These are phyloP conservation scores for Triticum turgidum DNA, from an alignment of 176 grass and related monocot genomes.

Conservation along the genomic window DNA sequence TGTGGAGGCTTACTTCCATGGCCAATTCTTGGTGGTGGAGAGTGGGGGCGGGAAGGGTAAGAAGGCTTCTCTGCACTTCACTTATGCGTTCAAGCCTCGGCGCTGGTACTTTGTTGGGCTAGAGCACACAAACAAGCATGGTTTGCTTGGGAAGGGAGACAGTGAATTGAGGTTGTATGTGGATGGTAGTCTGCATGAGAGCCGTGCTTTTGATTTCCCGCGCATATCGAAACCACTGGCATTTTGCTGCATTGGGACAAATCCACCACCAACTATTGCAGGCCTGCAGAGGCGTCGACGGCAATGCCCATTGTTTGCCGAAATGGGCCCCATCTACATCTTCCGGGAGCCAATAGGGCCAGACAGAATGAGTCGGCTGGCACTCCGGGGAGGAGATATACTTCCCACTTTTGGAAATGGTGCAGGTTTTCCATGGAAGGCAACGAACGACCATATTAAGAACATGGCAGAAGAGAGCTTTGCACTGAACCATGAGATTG, in stretches of 20 bases:
- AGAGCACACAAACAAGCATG: constrained; percentile 85
- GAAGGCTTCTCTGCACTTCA: constrained; percentile 96
- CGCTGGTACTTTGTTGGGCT: constrained; percentile 94
- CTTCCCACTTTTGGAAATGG: constrained; percentile 91
- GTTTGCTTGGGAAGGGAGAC: constrained; percentile 88
- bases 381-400: constrained; percentile 70
- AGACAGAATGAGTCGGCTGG: constrained; percentile 73
- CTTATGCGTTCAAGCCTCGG: constrained; percentile 84
- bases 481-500: constrained; percentile 68
- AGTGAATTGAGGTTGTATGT: constrained; percentile 93
- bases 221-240: constrained; percentile 89
- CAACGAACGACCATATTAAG: constrained; percentile 62
- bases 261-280: constrained; percentile 95
- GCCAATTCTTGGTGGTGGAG: constrained; percentile 95
- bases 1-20: constrained; percentile 96
- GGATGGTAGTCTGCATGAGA: constrained; percentile 81
- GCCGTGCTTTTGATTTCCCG: constrained; percentile 84
- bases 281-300: constrained; percentile 79
- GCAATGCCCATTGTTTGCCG: constrained; percentile 92
- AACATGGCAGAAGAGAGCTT: constrained; percentile 64
- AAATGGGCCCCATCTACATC: constrained; percentile 98
- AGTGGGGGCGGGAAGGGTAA: constrained; percentile 72
- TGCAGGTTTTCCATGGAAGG: constrained; percentile 87
- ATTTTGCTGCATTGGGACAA: constrained; percentile 94
- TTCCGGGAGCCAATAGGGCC: constrained; percentile 93